Conservation (phyloP, 169 alveolate species). For the Ichthyophthirius multifiliis region DNA sequence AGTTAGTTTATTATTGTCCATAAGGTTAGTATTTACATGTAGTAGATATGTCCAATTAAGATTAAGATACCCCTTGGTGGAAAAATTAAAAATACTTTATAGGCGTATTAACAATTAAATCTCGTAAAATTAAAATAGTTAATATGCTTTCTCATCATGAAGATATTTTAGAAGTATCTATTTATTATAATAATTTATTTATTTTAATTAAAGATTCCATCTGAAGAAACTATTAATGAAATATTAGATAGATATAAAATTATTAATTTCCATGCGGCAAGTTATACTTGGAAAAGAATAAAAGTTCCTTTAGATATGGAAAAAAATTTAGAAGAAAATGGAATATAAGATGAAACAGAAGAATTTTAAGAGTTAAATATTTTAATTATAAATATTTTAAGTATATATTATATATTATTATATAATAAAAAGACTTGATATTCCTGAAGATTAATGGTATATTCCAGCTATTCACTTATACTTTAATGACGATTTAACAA, state of each 20-base stretch:
- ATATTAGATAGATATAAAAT: conserved; percentile 78
- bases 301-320: conserved; percentile 87
- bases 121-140: conserved; percentile 76
- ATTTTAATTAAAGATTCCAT: conserved; percentile 24
- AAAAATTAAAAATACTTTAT: conserved; percentile 73
- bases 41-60: too few species aligned
- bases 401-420: conserved; percentile 16
- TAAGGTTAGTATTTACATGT: conserved; percentile 80
- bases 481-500: conserved; percentile 90
- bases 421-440: conserved; percentile 54
- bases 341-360: conserved; percentile 79
- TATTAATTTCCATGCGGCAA: conserved; percentile 86
- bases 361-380: conserved; percentile 33
- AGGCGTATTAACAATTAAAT: conserved; percentile 75
- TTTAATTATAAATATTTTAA: background rate
- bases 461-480: conserved; percentile 89
- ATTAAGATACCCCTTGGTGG: too few species aligned
- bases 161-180: conserved; percentile 66
- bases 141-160: conserved; percentile 85
- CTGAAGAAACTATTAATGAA: conserved; percentile 83
- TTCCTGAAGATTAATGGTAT: conserved; percentile 80
- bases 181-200: background rate
- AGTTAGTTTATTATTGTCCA: conserved; percentile 76
- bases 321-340: conserved; percentile 81
- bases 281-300: conserved; percentile 88